phyloP scores from a whole-genome alignment of 495 filamentous ascomycete genomes.

The Penicillium desertorum region DNA sequence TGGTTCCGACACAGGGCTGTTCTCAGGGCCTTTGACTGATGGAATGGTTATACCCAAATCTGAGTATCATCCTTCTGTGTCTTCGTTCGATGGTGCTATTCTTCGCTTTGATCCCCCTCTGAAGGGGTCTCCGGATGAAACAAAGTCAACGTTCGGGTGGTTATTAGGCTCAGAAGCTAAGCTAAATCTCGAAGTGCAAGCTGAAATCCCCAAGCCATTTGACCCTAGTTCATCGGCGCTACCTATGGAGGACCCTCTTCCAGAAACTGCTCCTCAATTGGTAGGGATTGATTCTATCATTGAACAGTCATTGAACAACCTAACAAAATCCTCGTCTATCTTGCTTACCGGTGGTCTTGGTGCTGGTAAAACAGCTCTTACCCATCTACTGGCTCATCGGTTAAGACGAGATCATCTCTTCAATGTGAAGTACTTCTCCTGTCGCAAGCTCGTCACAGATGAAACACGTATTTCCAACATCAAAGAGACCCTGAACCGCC shows the following conservation, averaged over 20 bases:
- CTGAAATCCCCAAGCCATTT: slow-evolving; percentile 61
- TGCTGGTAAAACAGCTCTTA: slow-evolving; percentile 80
- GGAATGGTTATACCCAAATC: slow-evolving; percentile 67
- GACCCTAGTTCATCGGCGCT: slow-evolving; percentile 47
- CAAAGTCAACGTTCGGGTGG: slow-evolving; percentile 64
- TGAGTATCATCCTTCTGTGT: slow-evolving; percentile 38
- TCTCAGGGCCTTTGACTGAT: slow-evolving; percentile 88
- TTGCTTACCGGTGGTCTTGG: slow-evolving; percentile 85
- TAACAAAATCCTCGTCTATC: slow-evolving; percentile 84
- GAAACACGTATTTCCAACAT: slow-evolving; percentile 84
- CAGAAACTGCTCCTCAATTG: slow-evolving; percentile 56
- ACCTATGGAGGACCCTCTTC: slow-evolving; percentile 54
- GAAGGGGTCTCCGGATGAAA: slow-evolving; percentile 40
- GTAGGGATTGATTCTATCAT: slow-evolving; percentile 83
- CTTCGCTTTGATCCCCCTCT: slow-evolving; percentile 67
- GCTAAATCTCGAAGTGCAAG: slow-evolving; percentile 67
- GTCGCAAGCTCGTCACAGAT: slow-evolving; percentile 79
- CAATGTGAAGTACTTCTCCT: slow-evolving; percentile 78
- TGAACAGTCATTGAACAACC: slow-evolving; percentile 63
- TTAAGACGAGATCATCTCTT: slow-evolving; percentile 66
- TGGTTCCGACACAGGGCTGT: slow-evolving; percentile 51
- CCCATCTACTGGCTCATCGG: slow-evolving; percentile 62
- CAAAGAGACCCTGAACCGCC: slow-evolving; percentile 78
- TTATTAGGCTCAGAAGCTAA: slow-evolving; percentile 72
- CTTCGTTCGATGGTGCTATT: slow-evolving; percentile 65